Conservation (phyloP, 2,329 filamentous ascomycete species). For the Ophiostoma sp. region DNA sequence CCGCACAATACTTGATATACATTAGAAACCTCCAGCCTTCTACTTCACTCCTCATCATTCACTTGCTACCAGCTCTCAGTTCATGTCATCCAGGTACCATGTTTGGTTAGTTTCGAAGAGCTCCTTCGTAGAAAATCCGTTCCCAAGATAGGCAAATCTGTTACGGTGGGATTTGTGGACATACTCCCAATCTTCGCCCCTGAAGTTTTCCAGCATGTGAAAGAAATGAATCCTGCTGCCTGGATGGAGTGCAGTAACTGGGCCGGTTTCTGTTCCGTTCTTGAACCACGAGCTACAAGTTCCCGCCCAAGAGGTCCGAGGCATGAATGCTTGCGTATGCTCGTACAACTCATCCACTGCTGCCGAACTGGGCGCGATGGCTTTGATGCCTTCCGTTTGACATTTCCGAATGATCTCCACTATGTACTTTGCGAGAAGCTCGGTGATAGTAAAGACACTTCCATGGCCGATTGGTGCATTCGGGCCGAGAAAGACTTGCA, state of each 20-base stretch:
- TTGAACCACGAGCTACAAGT: neutral
- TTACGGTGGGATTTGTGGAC: neutral
- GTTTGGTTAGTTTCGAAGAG: neutral
- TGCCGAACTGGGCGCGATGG: neutral
- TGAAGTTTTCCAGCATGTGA: neutral
- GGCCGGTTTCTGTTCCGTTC: neutral
- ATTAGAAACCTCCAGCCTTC: neutral
- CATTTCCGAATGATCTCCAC: neutral
- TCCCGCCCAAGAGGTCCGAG: neutral
- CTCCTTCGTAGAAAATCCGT: neutral
- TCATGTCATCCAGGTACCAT: neutral
- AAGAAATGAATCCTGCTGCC: neutral
- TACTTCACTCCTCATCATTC: neutral
- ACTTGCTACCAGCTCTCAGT: neutral
- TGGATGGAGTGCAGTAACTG: neutral
- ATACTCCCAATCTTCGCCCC: neutral
- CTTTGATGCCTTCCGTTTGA: neutral
- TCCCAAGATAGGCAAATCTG: neutral
- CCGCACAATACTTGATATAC: neutral
- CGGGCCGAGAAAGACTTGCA: neutral
- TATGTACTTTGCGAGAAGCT: slow-evolving; percentile 1
- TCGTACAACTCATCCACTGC: neutral
- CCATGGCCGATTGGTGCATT: neutral
- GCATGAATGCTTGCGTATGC: neutral
- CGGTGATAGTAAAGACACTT: neutral